phyloP scores from a whole-genome alignment of 176 grass and related monocot species.

The Leersia perrieri region DNA sequence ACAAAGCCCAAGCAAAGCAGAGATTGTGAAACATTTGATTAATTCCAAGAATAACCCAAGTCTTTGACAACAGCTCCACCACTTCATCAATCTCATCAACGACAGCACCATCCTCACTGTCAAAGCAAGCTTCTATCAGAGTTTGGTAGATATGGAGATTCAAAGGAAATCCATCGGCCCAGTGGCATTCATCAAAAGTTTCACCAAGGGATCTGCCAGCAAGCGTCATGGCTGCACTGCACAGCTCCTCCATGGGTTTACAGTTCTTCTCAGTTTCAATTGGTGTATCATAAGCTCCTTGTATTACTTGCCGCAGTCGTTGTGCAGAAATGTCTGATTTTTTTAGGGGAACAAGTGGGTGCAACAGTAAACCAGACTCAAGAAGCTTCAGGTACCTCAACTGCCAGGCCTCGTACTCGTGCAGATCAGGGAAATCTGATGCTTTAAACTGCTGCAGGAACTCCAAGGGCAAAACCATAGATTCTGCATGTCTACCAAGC shows the following conservation, averaged over 20 bases:
- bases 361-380: slow-evolving; percentile 73
- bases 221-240: slow-evolving; percentile 55
- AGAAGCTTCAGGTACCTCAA: slow-evolving; percentile 77
- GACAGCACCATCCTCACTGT: slow-evolving; percentile 49
- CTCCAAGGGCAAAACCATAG: slow-evolving; percentile 81
- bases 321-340: slow-evolving; percentile 60
- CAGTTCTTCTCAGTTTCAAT: slow-evolving; percentile 72
- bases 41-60: slow-evolving; percentile 80
- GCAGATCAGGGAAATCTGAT: slow-evolving; percentile 59
- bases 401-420: slow-evolving; percentile 65
- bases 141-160: slow-evolving; percentile 87
- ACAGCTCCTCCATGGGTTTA: slow-evolving; percentile 65
- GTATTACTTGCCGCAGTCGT: slow-evolving; percentile 53
- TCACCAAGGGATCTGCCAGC: slow-evolving; percentile 51
- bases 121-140: slow-evolving; percentile 80
- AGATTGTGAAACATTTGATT: slow-evolving; percentile 78
- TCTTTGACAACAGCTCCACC: slow-evolving; percentile 67
- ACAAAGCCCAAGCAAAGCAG: slow-evolving; percentile 79
- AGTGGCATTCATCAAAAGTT: slow-evolving; percentile 68
- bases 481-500: slow-evolving; percentile 64
- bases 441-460: slow-evolving; percentile 73
- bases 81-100: slow-evolving; percentile 79
- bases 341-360: slow-evolving; percentile 66
- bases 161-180: slow-evolving; percentile 87
- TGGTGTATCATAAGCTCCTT: slow-evolving; percentile 40